Conservation (phyloP, 225 moss, liverwort and hornwort genomes). For the Polytrichum formosum region DNA sequence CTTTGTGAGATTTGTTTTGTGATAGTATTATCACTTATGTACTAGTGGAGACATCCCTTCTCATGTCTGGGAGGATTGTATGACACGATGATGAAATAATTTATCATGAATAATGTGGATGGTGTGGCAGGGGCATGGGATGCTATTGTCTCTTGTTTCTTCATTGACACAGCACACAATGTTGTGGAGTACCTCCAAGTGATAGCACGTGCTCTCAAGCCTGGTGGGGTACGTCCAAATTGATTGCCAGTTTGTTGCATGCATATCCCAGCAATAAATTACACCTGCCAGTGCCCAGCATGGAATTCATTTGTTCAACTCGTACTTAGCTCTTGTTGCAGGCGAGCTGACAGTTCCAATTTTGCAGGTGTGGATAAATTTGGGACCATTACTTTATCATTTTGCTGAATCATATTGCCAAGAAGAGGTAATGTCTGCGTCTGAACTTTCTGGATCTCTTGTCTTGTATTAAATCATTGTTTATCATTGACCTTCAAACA, state of each 20-base stretch:
- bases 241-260: neutral
- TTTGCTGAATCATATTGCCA: conserved; percentile 66
- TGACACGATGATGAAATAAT: neutral
- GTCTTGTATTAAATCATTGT: no score
- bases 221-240: conserved; percentile 68
- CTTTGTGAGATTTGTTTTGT: no score
- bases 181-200: conserved; percentile 77
- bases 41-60: neutral
- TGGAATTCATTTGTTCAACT: conserved; percentile 12
- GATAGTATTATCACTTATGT: no score
- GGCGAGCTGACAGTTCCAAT: conserved; percentile 15
- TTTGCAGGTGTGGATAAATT: conserved; percentile 80
- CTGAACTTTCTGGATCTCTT: no score
- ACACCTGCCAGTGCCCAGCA: no score
- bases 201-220: conserved; percentile 67
- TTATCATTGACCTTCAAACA: no score
- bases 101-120: conserved; percentile 11
- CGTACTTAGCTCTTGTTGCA: conserved; percentile 11
- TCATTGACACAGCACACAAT: conserved; percentile 84
- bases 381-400: conserved; percentile 84
- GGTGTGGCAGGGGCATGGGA: conserved; percentile 72
- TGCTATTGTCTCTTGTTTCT: conserved; percentile 77
- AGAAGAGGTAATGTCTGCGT: conserved; percentile 36
- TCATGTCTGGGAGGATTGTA: neutral
- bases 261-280: conserved; percentile 5